These are phyloP conservation scores for Steccherinum ochraceum DNA, from an alignment of 768 basidiomycete species.

Conservation along the genomic window DNA sequence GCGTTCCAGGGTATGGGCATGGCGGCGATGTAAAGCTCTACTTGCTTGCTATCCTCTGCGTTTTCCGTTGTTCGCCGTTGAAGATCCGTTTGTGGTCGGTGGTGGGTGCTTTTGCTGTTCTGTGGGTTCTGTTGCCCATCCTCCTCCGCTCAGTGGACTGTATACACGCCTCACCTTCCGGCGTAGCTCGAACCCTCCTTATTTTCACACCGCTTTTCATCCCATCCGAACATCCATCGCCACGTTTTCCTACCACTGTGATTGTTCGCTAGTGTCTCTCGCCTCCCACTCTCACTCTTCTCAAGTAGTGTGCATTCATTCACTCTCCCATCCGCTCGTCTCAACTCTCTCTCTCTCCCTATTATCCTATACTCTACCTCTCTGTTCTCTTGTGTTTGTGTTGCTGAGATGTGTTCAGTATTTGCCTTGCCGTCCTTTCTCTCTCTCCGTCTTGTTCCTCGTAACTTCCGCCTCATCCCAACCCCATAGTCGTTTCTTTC, in stretches of 20 bases:
- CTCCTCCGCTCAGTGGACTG: background rate
- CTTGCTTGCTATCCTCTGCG: background rate
- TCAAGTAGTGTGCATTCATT: background rate
- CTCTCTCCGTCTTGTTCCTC: background rate
- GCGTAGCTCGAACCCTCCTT: background rate
- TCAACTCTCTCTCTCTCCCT: background rate
- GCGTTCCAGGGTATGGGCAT: constrained; percentile 46
- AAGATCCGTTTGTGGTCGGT: background rate
- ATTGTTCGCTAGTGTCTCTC: background rate
- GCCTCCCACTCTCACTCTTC: too few species aligned
- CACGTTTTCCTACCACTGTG: background rate
- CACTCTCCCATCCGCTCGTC: background rate
- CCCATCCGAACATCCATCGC: background rate
- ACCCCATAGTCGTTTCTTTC: background rate
- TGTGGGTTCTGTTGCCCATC: background rate
- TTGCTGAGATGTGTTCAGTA: background rate
- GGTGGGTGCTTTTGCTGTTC: background rate
- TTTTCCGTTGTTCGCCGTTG: background rate
- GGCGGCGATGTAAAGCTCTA: constrained; percentile 35
- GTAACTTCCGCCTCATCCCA: background rate
- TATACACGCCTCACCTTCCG: constrained; percentile 3
- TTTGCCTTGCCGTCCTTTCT: background rate
- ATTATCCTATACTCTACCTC: too few species aligned
- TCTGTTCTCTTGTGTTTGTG: background rate
- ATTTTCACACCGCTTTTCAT: background rate